A percentile compares a stretch with the other conserved stretches of the same genome.
Conservation (phyloP, 768 basidiomycete genomes). For the Russula lepida region DNA sequence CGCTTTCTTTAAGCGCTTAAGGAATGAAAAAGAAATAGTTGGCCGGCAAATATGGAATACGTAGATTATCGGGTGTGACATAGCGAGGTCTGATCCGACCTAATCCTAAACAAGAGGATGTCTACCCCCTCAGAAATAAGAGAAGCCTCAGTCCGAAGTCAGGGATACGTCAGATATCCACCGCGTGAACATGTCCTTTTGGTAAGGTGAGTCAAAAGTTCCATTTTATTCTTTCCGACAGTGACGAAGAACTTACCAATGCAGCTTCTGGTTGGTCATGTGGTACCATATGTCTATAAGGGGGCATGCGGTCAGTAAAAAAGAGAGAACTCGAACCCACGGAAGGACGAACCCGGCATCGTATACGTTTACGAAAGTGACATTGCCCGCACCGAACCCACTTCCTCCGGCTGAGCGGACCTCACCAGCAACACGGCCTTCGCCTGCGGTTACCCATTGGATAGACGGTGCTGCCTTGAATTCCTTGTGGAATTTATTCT, state of each 20-base stretch:
- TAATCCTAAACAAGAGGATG: background rate
- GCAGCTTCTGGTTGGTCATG: conserved; percentile 85
- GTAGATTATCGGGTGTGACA: background rate
- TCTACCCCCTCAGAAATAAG: background rate
- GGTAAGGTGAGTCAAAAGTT: conserved; percentile 3
- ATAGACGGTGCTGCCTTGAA: conserved; percentile 42
- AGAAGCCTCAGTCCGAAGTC: conserved; percentile 20
- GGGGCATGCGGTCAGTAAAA: background rate
- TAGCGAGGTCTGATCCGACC: background rate
- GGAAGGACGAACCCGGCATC: conserved; percentile 62
- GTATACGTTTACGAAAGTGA: conserved; percentile 70
- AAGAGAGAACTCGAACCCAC: background rate
- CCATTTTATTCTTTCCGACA: background rate
- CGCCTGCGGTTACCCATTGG: conserved; percentile 48
- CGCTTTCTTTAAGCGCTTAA: background rate
- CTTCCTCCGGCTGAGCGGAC: conserved; percentile 63
- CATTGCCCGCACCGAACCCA: conserved; percentile 65
- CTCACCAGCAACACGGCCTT: conserved; percentile 53
- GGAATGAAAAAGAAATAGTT: background rate
- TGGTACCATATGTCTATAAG: conserved; percentile 76
- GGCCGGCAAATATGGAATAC: background rate
- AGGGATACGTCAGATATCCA: conserved; percentile 53
- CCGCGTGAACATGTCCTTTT: conserved; percentile 49
- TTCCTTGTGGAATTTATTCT: conserved; percentile 52
- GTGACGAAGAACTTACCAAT: conserved; percentile 41